Base-by-base conservation (phyloP, 2,329 filamentous ascomycete species). In the Apiospora koreana region DNA sequence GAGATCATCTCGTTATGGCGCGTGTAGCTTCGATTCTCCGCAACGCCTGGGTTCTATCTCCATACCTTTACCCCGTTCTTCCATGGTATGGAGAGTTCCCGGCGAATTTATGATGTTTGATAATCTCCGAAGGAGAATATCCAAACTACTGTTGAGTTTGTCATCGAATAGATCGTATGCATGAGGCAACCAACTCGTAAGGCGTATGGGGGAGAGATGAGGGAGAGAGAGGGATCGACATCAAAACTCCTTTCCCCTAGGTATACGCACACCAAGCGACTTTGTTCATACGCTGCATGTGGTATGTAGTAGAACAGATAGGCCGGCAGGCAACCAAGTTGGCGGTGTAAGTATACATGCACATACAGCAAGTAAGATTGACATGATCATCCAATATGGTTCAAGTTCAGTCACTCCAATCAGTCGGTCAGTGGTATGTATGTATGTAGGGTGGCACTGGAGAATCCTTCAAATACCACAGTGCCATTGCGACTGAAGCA, bases 131-230 rank as follows among this genome's bases (percentile, higher is more conserved):
- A 8, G 28, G 28, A 23, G 23, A 28, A 38, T 31, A 31, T 7
- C 54, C 50, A 58, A 62, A 8, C 54, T 62, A 31, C 38, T 38
- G 21, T 62, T 62, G 54, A 62, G 54, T 62, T 62, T 62, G 54
- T 62, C 31, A 62, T 38, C 31, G 8, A 35, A n/a, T 21, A 10
- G 18, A n/a, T 21, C 23, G 54, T 38, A 58, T 58, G 50, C 21
- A 62, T 38, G 31, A 23, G 54, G 54, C 54, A 62, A 62, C 54
- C 54, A 62, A 31, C 31, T 62, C 54, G 54, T 38, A 35, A 18
- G 54, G 16, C 25, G 41, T 43, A 18, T 12, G 12, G 41, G 16
- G 41, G 41, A 16, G 41, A 16, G 41, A 43, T 16, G 28, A 21
- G 50, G n/a, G 31, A n/a, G 18, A n/a, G 18, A n/a, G 54, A n/a